These are phyloP conservation scores for Trichophyton rubrum DNA, from an alignment of 2,329 filamentous ascomycete genomes.

Conservation along the genomic window DNA sequence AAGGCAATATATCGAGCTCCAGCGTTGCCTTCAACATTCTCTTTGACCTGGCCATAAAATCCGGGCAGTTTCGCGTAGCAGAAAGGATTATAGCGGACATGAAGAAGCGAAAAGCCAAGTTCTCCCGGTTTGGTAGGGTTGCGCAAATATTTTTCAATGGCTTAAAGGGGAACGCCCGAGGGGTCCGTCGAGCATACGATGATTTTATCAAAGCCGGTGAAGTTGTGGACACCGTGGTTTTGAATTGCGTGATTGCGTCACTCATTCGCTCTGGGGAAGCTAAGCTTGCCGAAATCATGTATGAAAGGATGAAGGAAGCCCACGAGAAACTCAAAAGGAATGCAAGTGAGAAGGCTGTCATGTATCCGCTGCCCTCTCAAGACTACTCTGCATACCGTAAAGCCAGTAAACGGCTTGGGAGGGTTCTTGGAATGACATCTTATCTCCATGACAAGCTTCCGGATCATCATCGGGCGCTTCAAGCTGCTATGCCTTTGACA, in stretches of 20 bases:
- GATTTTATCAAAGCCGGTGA: conserved; percentile 76
- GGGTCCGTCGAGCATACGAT: conserved; percentile 63
- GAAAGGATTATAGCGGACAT: conserved; percentile 80
- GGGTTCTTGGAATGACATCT: conserved; percentile 36
- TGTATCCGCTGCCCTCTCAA: conserved; percentile 23
- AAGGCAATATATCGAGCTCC: conserved; percentile 52
- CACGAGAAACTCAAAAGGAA: conserved; percentile 27
- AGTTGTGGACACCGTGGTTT: conserved; percentile 71
- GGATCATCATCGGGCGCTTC: conserved; percentile 48
- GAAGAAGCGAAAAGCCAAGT: conserved; percentile 51
- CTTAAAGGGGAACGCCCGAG: conserved; percentile 57
- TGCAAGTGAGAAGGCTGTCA: conserved; percentile 20
- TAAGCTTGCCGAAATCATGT: conserved; percentile 64
- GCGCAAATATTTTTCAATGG: conserved; percentile 77
- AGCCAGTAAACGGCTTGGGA: conserved; percentile 34
- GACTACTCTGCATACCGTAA: conserved; percentile 23
- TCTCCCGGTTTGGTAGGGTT: conserved; percentile 70
- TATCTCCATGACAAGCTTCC: conserved; percentile 37
- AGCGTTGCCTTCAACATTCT: conserved; percentile 86
- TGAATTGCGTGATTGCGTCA: conserved; percentile 76
- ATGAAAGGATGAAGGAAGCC: conserved; percentile 65
- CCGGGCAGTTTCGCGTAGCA: conserved; percentile 69
- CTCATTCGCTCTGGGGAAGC: conserved; percentile 67
- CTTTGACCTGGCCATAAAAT: conserved; percentile 76
- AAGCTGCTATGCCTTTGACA: conserved; percentile 51